Evolutionary conservation across 2,329 filamentous ascomycete species (phyloP).

Genomic region (Didymosphaeria variabile): DNA sequence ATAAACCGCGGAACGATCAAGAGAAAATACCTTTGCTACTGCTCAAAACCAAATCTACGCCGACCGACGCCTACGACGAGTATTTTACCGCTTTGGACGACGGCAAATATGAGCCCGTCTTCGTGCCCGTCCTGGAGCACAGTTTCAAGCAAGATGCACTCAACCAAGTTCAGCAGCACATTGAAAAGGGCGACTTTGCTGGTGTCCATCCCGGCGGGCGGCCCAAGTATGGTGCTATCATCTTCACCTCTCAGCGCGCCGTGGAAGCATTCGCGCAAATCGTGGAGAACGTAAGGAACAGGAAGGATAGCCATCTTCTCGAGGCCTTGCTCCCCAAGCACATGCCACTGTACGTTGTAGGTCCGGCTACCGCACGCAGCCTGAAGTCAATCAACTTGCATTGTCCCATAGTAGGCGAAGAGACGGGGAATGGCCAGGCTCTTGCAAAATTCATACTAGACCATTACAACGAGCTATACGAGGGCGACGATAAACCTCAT

Average conservation of each 20-base stretch:
- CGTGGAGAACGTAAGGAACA: slow-evolving; percentile 62
- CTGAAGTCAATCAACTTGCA: slow-evolving; percentile 63
- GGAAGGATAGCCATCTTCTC: slow-evolving; percentile 34
- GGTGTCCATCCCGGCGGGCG: slow-evolving; percentile 27
- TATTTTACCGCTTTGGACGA: slow-evolving; percentile 63
- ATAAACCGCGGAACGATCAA: slow-evolving; percentile 18
- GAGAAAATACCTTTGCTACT: slow-evolving; percentile 68
- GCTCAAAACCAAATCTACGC: slow-evolving; percentile 79
- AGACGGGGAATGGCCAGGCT: slow-evolving; percentile 84
- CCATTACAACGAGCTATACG: slow-evolving; percentile 69
- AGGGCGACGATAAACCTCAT: slow-evolving; percentile 60
- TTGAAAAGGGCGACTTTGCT: slow-evolving; percentile 57
- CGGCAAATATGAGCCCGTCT: slow-evolving; percentile 68
- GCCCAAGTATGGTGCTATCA: slow-evolving; percentile 73
- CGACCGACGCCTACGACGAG: slow-evolving; percentile 76
- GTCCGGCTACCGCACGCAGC: slow-evolving; percentile 80
- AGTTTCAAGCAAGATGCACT: slow-evolving; percentile 69
- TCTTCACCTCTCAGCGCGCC: slow-evolving; percentile 85
- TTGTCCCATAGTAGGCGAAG: slow-evolving; percentile 75
- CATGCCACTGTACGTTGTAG: slow-evolving; percentile 79
- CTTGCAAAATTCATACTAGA: slow-evolving; percentile 80
- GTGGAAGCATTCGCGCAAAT: slow-evolving; percentile 78
- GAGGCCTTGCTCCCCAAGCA: slow-evolving; percentile 54
- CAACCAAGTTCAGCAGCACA: slow-evolving; percentile 59
- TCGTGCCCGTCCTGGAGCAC: slow-evolving; percentile 81